phyloP scores from a whole-genome alignment of 2,329 filamentous ascomycete species.

The Neonectria neomacrospora region DNA sequence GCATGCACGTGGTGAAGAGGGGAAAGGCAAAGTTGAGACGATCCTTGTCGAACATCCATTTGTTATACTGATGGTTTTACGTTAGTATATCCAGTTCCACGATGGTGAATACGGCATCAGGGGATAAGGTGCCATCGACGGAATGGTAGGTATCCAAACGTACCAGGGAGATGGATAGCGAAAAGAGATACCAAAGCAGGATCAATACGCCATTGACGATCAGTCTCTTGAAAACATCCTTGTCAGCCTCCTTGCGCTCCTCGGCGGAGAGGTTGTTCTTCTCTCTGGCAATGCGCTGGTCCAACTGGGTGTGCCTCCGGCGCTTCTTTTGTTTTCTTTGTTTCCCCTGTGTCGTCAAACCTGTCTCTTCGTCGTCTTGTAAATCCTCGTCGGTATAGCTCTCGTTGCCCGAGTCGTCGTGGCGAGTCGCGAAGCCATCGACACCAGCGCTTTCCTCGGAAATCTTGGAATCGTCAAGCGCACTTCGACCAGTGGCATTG shows the following conservation, averaged over 20 bases:
- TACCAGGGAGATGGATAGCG: slow-evolving; percentile 90
- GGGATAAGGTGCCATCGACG: background rate
- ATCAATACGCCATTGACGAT: slow-evolving; percentile 85
- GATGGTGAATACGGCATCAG: background rate
- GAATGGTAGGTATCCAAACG: slow-evolving; percentile 49
- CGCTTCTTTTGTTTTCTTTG: slow-evolving; percentile 74
- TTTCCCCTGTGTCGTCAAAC: slow-evolving; percentile 79
- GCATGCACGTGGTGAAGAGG: slow-evolving; percentile 91
- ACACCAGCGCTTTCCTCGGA: slow-evolving; percentile 54
- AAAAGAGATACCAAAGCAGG: slow-evolving; percentile 88
- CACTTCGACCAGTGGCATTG: slow-evolving; percentile 35
- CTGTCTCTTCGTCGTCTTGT: slow-evolving; percentile 90
- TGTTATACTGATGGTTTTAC: slow-evolving; percentile 80
- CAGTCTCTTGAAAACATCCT: slow-evolving; percentile 74
- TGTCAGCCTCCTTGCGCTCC: slow-evolving; percentile 81
- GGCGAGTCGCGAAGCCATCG: slow-evolving; percentile 42
- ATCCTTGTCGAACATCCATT: slow-evolving; percentile 96
- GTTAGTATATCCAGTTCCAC: slow-evolving; percentile 34
- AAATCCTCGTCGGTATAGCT: slow-evolving; percentile 77
- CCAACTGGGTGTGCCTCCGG: slow-evolving; percentile 73
- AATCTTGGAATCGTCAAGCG: slow-evolving; percentile 53
- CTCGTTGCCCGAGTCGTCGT: slow-evolving; percentile 57
- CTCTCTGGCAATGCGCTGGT: slow-evolving; percentile 74
- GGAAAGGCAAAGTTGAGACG: slow-evolving; percentile 93
- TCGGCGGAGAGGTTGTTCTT: slow-evolving; percentile 69